Percentiles rank a stretch among this genome's conserved stretches.
Evolutionary conservation across 306 rosid species (phyloP).

Genomic region (Cucurbita maxima): DNA sequence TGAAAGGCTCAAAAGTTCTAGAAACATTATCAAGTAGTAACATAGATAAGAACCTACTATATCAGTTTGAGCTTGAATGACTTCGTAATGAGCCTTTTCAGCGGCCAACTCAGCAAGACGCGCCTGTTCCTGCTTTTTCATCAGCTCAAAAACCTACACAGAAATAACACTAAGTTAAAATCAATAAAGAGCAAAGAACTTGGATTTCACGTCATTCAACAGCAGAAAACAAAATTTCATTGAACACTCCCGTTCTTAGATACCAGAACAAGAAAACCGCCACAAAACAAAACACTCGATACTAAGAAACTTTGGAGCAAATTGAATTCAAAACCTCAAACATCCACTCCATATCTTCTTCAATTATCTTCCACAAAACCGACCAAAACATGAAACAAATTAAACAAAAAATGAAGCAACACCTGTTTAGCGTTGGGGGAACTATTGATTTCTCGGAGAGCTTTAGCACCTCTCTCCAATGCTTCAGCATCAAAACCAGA

Average conservation of each 20-base stretch:
- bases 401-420: too few relatives aligned
- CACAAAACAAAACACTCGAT: background rate
- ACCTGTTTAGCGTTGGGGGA: conserved; percentile 61
- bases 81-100: conserved; percentile 61
- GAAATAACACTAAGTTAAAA: conserved; percentile 2
- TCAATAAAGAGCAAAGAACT: background rate
- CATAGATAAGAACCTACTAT: conserved; percentile 35
- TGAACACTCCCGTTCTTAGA: background rate
- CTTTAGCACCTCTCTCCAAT: conserved; percentile 81
- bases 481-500: conserved; percentile 76
- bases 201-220: background rate
- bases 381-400: background rate
- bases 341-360: background rate
- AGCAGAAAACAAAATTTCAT: background rate
- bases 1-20: background rate
- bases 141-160: conserved; percentile 57
- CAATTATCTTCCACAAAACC: background rate
- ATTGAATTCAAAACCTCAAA: background rate
- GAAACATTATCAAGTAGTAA: background rate
- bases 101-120: conserved; percentile 71
- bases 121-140: conserved; percentile 68
- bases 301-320: background rate
- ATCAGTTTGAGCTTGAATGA: conserved; percentile 55
- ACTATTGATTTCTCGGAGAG: conserved; percentile 68
- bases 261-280: background rate